These are phyloP conservation scores for Geosmithia flava DNA, from an alignment of 2,329 filamentous ascomycete species.

Conservation along the genomic window DNA sequence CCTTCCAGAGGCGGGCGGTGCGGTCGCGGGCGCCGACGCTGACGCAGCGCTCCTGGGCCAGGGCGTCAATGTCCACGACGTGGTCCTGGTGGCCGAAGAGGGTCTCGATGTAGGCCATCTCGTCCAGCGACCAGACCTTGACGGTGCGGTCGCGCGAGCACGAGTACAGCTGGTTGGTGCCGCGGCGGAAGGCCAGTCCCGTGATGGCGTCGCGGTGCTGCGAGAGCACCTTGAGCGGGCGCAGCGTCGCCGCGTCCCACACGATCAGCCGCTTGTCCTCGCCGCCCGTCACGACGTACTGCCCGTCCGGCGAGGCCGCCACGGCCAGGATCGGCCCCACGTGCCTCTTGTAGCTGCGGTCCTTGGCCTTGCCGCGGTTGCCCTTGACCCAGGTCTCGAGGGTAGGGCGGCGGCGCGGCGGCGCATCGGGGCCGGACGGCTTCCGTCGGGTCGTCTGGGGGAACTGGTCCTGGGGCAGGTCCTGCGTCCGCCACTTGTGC, in stretches of 20 bases:
- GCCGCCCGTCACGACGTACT: constrained; percentile 83
- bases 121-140: constrained; percentile 89
- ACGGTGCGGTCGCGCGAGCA: constrained; percentile 84
- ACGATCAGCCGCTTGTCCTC: constrained; percentile 75
- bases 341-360: constrained; percentile 64
- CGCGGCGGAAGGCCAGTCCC: constrained; percentile 71
- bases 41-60: constrained; percentile 78
- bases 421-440: constrained; percentile 43
- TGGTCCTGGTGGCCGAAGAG: constrained; percentile 93
- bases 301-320: constrained; percentile 78
- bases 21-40: constrained; percentile 85
- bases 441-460: constrained; percentile 46
- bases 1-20: constrained; percentile 90
- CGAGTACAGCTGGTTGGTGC: constrained; percentile 86
- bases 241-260: constrained; percentile 72
- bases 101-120: constrained; percentile 88
- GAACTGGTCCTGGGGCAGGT: constrained; percentile 47
- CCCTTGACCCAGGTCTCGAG: constrained; percentile 52
- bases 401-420: constrained; percentile 48
- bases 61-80: constrained; percentile 70
- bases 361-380: constrained; percentile 43
- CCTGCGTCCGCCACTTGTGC: constrained; percentile 80
- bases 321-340: constrained; percentile 70
- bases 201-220: constrained; percentile 86
- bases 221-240: constrained; percentile 71